Base-by-base conservation (phyloP, 2,329 filamentous ascomycete genomes). In the Cordyceps pruinosa region DNA sequence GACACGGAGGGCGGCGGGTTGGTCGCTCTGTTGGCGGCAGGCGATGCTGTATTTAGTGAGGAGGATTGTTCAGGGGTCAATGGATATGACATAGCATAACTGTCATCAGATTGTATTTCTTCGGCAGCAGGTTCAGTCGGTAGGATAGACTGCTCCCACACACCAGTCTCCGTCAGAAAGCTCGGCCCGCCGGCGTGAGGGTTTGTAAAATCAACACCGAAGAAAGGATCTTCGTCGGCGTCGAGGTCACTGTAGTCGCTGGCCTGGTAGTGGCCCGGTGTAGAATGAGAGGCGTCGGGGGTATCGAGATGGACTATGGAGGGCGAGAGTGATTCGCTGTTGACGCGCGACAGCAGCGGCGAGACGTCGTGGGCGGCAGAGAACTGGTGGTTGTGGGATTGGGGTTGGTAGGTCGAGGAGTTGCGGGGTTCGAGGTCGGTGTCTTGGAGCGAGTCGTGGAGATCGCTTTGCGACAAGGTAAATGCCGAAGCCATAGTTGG, bases 31-130 rank as follows among this genome's bases (percentile, higher is more conserved):
- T 61, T 59, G 61, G 56, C 60, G 66, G 67, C 3, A 35, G 76
- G 75, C 4, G 77, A 77, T 2, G 70, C 67, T n/a, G 73, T 72
- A 60, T 77, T 71, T 10, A 79, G 66, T 10, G 78, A 77, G 21
- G 77, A 75, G 17, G 78, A 81, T 58, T 75, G 75, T 50, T 77
- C 75, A 26, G 80, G 80, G 59, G 78, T 83, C 62, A 81, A 65
- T 34, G 78, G 80, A 60, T 75, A 76, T 30, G 64, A 53, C 25
- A 26, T 30, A 4, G 51, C 61, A 53, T 61, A 65, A 62, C 68
- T 60, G 46, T 60, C 61, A 61, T 67, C 54, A 42, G 65, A 61
- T 58, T 55, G 60, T 57, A 46, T 55, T 58, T 61, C 48, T 13
- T 62, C 62, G 17, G 44, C 49, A 17, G 50, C 45, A 32, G 59